Evolutionary conservation across 371 early-diverging fungal genomes (phyloP).

Genomic region (Rhizomucor miehei): DNA sequence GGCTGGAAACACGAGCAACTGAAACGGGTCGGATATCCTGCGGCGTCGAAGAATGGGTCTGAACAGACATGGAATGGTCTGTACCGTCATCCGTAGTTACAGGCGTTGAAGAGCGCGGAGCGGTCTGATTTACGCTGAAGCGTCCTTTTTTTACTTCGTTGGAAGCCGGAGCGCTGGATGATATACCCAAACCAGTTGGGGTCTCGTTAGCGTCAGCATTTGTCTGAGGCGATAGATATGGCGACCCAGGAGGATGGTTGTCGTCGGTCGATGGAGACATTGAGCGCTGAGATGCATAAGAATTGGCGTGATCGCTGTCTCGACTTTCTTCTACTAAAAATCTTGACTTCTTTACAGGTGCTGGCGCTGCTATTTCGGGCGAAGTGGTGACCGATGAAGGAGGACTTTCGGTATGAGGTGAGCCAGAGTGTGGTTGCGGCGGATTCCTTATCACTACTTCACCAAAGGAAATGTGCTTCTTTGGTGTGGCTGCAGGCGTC

Average conservation of each 20-base stretch:
- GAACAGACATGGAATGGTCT: neutral
- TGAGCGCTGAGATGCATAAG: constrained; percentile 7
- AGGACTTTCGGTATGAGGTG: constrained; percentile 1
- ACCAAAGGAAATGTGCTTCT: constrained; percentile 49
- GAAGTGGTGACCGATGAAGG: constrained; percentile 4
- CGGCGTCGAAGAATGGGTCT: no score
- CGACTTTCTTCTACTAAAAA: constrained; percentile 50
- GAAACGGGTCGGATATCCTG: constrained; percentile 10
- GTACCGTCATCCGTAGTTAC: neutral
- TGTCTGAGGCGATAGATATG: constrained; percentile 6
- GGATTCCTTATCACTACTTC: constrained; percentile 41
- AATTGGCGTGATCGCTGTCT: constrained; percentile 7
- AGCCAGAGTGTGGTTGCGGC: constrained; percentile 5
- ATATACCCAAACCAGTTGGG: constrained; percentile 9
- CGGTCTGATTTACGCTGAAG: constrained; percentile 56
- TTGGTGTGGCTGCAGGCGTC: constrained; percentile 3
- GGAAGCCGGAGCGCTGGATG: constrained; percentile 2
- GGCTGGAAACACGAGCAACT: constrained; percentile 13
- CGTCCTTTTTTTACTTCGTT: constrained; percentile 59
- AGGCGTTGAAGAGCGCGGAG: constrained; percentile 5
- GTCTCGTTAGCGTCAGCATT: constrained; percentile 8
- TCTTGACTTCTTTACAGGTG: constrained; percentile 42
- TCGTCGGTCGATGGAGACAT: constrained; percentile 4
- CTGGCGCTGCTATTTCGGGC: constrained; percentile 3
- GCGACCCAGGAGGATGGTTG: constrained; percentile 7